These are phyloP conservation scores for Clarireedia sp. DNA, from an alignment of 2,329 filamentous ascomycete species.

Conservation along the genomic window DNA sequence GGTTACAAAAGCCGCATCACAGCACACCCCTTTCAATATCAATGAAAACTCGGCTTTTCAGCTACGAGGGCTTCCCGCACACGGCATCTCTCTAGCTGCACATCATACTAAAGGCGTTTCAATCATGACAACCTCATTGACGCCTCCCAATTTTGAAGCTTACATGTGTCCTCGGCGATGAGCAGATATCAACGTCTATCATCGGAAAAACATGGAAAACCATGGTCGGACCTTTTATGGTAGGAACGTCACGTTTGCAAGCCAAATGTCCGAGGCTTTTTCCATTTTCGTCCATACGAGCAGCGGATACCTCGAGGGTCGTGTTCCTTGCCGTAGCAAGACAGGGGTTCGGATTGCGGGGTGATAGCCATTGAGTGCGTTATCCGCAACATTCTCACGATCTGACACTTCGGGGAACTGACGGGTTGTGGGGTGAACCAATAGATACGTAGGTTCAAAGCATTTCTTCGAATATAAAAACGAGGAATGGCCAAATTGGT, in stretches of 20 bases:
- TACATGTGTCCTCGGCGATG: constrained; percentile 6
- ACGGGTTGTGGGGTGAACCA: neutral
- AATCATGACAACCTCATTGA: constrained; percentile 1
- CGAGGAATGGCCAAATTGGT: neutral
- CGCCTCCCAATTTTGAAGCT: neutral
- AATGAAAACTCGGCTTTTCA: neutral
- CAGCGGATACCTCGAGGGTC: neutral
- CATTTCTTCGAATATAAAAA: too few relatives aligned
- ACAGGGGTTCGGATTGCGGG: neutral
- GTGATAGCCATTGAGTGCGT: neutral
- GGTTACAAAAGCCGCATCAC: neutral
- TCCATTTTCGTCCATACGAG: constrained; percentile 6
- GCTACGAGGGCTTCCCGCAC: neutral
- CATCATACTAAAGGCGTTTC: constrained; percentile 1
- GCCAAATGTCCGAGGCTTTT: neutral
- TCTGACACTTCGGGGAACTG: constrained; percentile 1
- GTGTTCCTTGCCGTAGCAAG: constrained; percentile 1
- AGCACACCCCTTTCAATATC: too few relatives aligned
- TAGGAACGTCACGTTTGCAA: constrained; percentile 1
- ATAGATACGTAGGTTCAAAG: too few relatives aligned
- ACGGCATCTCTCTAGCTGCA: neutral
- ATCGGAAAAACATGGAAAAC: constrained; percentile 3
- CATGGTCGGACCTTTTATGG: neutral
- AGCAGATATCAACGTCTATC: neutral
- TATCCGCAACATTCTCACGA: neutral